These are phyloP conservation scores for Penicillium manginii DNA, from an alignment of 495 filamentous ascomycete genomes.

Conservation along the genomic window DNA sequence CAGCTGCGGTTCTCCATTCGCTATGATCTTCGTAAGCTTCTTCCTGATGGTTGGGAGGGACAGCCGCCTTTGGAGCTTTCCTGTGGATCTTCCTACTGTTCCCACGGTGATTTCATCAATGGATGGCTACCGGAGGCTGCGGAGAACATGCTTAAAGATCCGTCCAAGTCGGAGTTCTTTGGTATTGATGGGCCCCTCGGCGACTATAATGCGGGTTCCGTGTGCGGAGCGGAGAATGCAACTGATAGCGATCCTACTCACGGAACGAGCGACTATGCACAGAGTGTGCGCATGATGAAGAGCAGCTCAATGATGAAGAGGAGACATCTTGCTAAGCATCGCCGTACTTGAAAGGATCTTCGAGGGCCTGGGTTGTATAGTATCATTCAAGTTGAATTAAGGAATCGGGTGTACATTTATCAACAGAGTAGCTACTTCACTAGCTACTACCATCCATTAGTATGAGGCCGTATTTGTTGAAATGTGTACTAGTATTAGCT, in stretches of 20 bases:
- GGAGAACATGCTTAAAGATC: conserved; percentile 21
- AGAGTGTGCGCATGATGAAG: conserved; percentile 14
- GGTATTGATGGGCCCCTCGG: conserved; percentile 15
- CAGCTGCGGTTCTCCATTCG: conserved; percentile 27
- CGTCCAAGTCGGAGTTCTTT: conserved; percentile 19
- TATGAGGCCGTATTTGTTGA: too few relatives aligned
- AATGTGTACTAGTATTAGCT: too few relatives aligned
- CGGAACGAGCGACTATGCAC: conserved; percentile 13
- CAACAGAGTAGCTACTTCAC: too few relatives aligned
- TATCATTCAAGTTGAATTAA: too few relatives aligned
- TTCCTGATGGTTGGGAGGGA: conserved; percentile 24
- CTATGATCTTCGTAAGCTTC: conserved; percentile 18
- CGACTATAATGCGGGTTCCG: conserved; percentile 13
- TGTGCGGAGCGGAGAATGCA: conserved; percentile 12
- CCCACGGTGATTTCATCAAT: conserved; percentile 28
- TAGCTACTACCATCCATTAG: too few relatives aligned
- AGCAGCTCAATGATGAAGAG: neutral
- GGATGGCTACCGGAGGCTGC: conserved; percentile 30
- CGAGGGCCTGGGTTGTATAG: too few relatives aligned
- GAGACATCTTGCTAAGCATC: conserved; percentile 1
- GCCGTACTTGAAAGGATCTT: neutral
- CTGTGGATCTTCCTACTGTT: conserved; percentile 24
- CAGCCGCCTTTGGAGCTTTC: conserved; percentile 20
- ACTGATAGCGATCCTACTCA: conserved; percentile 28
- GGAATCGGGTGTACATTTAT: too few relatives aligned